Conservation (phyloP, 495 filamentous ascomycete species). For the Aspergillus panamensis region DNA sequence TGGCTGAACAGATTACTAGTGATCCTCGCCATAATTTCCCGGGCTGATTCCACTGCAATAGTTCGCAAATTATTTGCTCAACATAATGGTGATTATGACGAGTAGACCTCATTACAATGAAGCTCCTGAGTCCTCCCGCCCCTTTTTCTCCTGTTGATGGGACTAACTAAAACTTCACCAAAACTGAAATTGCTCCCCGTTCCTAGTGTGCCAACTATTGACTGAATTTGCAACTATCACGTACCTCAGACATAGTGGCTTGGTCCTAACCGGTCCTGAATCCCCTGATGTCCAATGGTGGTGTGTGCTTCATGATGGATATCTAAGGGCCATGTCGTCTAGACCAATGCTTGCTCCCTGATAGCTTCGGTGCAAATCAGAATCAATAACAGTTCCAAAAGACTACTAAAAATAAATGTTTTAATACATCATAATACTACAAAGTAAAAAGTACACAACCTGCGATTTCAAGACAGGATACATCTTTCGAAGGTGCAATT, state of each 20-base stretch:
- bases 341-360: background rate
- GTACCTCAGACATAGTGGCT: background rate
- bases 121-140: conserved; percentile 18
- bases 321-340: background rate
- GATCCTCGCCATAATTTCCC: background rate
- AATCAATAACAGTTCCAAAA: background rate
- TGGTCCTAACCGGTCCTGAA: background rate
- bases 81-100: background rate
- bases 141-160: conserved; percentile 11
- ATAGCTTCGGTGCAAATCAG: background rate
- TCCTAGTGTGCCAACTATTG: background rate
- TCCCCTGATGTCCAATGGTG: background rate
- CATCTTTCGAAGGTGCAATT: background rate
- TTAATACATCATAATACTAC: background rate
- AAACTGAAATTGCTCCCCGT: background rate
- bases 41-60: conserved; percentile 6
- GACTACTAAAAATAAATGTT: background rate
- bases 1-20: background rate
- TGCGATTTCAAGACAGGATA: background rate
- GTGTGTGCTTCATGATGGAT: too few species aligned
- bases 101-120: background rate
- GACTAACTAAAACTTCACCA: background rate
- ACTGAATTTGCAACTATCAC: background rate
- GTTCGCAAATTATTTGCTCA: conserved; percentile 7
- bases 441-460: background rate